Conservation (phyloP, 495 filamentous ascomycete species). For the Hyaloscypha bicolor region DNA sequence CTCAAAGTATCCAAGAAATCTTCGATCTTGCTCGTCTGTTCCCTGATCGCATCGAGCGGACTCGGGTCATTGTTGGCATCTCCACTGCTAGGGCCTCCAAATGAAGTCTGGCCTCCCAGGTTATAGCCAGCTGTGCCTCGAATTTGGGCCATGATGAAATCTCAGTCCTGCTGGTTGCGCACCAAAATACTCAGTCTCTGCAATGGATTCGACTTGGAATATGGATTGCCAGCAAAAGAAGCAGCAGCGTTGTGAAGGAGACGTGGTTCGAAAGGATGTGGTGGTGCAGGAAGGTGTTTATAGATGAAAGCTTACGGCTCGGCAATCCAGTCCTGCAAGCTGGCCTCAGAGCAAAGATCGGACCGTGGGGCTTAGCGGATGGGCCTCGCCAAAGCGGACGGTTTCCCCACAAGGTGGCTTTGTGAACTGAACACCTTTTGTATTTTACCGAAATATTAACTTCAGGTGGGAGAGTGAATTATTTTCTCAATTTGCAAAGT, state of each 20-base stretch:
- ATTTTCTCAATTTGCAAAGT: too few species aligned
- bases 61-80: slow-evolving; percentile 70
- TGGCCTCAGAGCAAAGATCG: not conserved
- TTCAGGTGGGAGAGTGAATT: not conserved
- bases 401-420: not conserved
- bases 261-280: slow-evolving; percentile 5
- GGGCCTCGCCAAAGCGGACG: not conserved
- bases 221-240: slow-evolving; percentile 7
- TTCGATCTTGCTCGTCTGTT: slow-evolving; percentile 98
- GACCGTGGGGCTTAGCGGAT: not conserved
- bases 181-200: slow-evolving; percentile 16
- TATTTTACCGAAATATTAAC: not conserved
- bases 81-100: slow-evolving; percentile 64
- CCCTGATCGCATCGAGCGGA: slow-evolving; percentile 86
- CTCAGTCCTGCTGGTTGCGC: slow-evolving; percentile 29
- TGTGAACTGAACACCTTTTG: not conserved
- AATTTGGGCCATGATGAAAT: slow-evolving; percentile 80
- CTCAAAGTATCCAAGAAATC: slow-evolving; percentile 87
- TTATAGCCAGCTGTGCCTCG: slow-evolving; percentile 96
- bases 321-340: not conserved
- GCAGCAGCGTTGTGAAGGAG: not conserved
- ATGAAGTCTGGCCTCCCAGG: slow-evolving; percentile 75
- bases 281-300: not conserved
- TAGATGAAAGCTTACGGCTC: not conserved
- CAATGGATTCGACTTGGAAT: slow-evolving; percentile 4